These are phyloP conservation scores for Balakata baccata DNA, from an alignment of 345 rosid genomes.

Conservation along the genomic window DNA sequence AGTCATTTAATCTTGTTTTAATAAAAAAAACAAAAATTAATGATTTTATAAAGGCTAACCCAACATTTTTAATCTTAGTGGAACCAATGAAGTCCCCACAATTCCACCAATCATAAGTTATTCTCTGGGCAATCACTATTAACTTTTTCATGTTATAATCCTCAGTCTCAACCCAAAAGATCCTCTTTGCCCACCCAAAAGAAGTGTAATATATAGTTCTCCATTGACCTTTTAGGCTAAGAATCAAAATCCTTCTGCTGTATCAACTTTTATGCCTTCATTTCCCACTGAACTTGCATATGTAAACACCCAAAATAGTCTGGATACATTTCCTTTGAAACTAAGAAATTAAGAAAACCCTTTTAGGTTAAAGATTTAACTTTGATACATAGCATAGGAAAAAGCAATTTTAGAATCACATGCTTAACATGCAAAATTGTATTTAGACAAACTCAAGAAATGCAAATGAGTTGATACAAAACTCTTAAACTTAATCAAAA, in stretches of 20 bases:
- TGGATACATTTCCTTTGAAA: conserved; percentile 11
- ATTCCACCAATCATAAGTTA: neutral
- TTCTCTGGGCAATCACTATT: neutral
- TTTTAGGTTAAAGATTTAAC: conserved; percentile 1
- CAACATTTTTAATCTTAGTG: neutral
- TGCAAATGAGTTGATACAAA: too few relatives aligned
- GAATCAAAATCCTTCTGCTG: neutral
- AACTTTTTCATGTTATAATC: neutral
- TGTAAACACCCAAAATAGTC: neutral
- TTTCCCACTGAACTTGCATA: neutral
- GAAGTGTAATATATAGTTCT: neutral
- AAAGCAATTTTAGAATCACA: conserved; percentile 3
- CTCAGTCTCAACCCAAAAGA: neutral
- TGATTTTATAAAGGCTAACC: neutral
- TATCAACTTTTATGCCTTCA: neutral
- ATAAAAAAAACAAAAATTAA: too few relatives aligned
- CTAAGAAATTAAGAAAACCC: conserved; percentile 21
- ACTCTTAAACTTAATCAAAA: too few relatives aligned
- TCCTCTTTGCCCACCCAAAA: neutral
- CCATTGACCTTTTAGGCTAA: neutral
- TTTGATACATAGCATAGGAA: conserved; percentile 10
- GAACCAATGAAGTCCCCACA: neutral
- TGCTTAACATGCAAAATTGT: conserved; percentile 1
- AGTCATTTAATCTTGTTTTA: too few relatives aligned
- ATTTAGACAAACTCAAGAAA: too few relatives aligned